A percentile compares a stretch with the other conserved stretches of the same genome.
phyloP scores from a whole-genome alignment of 2,329 filamentous ascomycete genomes.

The Orbilia javanica region DNA sequence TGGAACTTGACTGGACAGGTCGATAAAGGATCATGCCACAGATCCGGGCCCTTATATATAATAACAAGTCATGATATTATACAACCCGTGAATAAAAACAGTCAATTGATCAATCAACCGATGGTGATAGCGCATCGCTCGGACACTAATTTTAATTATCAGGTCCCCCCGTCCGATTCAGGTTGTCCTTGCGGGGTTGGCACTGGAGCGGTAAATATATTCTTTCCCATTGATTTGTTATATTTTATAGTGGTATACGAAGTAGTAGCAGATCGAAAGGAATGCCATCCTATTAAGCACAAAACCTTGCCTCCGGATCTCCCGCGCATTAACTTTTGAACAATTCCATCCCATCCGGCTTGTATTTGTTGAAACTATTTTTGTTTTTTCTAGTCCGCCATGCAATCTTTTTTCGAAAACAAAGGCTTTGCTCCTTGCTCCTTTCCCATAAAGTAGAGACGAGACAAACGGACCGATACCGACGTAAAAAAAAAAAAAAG shows the following conservation, averaged over 20 bases:
- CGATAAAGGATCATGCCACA: not conserved
- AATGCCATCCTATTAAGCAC: slow-evolving; percentile 9
- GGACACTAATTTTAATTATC: too few relatives aligned
- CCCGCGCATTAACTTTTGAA: slow-evolving; percentile 21
- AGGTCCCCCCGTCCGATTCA: not conserved
- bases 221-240: not conserved
- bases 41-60: not conserved
- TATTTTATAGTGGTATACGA: slow-evolving; percentile 3
- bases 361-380: slow-evolving; percentile 22
- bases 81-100: not conserved
- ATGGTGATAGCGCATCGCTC: too few relatives aligned
- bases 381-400: slow-evolving; percentile 45
- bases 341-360: slow-evolving; percentile 15
- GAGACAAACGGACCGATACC: slow-evolving; percentile 23
- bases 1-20: not conserved
- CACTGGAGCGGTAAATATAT: not conserved
- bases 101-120: not conserved
- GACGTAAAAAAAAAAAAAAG: not conserved
- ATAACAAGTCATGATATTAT: not conserved
- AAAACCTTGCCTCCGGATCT: slow-evolving; percentile 11
- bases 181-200: not conserved
- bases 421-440: slow-evolving; percentile 41
- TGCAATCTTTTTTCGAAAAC: slow-evolving; percentile 20
- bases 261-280: not conserved
- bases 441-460: slow-evolving; percentile 19